Base-by-base conservation (phyloP, 2,329 filamentous ascomycete species). In the Pezicula radicicola region DNA sequence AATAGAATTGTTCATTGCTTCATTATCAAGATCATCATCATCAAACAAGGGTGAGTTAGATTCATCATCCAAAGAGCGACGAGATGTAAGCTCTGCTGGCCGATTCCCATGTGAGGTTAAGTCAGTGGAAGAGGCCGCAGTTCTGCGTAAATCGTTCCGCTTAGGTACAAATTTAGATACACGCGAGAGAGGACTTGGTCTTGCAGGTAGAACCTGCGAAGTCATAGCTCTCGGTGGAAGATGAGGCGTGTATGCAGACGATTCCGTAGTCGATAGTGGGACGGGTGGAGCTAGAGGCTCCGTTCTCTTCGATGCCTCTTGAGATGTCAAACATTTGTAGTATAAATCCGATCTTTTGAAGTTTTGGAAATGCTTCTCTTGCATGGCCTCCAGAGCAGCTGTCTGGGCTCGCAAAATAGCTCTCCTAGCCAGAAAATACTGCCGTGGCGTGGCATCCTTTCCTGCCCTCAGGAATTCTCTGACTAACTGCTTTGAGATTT, bases 281-380 rank as follows among this genome's bases (percentile, higher is more conserved):
- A 62, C 49, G 4, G 60, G 58, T 8, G 61, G 60, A 8, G 55
- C 46, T 30, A 58, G 55, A 21, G 54, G 39, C n/a, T 52, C 37
- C 28, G 55, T 39, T 21, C 47, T 53, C 48, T 66, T 75, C 2
- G 80, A 76, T 40, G 82, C 78, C 70, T 96, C 91, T 63, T 96
- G 90, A 12, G 93, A 89, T 7, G 93, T 91, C 1, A 99, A 77
- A 66, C 92, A 97, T 68, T 99, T 99, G 75, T 94, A 97, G 68
- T 91, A 99, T 1, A 99, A 71, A 64, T 97, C 94, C 0, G 94
- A 96, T 60, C 85, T 89, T 65, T 92, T 96, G 74, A 99, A 99
- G 18, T 82, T 83, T 16, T 88, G 84, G 57, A 94, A 94, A 65
- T 96, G 83, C 13, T 80, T 83, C 19, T 84, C 83, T 63, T 91